Evolutionary conservation across 495 filamentous ascomycete species (phyloP).

Genomic region (Usnea hakonensis): DNA sequence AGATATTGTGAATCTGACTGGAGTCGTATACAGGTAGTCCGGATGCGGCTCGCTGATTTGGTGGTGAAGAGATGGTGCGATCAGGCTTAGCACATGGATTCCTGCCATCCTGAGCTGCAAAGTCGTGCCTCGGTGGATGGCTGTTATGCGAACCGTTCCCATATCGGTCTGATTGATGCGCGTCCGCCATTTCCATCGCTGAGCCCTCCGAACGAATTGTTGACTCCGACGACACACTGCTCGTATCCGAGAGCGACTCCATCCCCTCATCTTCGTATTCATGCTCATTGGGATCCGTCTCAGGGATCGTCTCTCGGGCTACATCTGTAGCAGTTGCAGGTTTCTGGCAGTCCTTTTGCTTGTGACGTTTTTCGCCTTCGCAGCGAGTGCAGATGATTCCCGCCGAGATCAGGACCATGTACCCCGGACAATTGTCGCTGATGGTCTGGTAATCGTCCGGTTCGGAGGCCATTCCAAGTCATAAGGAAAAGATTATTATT

Average conservation of each 20-base stretch:
- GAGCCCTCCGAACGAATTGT: not conserved
- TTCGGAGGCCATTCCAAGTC: conserved; percentile 2
- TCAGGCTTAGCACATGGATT: not conserved
- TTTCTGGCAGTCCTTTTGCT: not conserved
- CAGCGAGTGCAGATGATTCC: not conserved
- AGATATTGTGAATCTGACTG: not conserved
- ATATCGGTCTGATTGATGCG: not conserved
- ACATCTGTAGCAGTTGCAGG: not conserved
- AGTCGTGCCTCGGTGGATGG: not conserved
- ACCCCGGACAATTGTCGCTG: conserved; percentile 1
- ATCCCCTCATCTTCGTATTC: not conserved
- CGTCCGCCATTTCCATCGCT: not conserved
- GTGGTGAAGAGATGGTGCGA: not conserved
- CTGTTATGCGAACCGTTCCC: not conserved
- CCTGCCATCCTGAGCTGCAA: not conserved
- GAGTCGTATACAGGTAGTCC: not conserved
- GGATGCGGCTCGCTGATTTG: not conserved
- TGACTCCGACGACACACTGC: not conserved
- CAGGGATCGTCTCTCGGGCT: not conserved
- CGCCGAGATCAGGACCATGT: not conserved
- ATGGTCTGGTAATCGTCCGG: not conserved
- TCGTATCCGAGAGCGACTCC: not conserved
- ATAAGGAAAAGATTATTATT: not conserved
- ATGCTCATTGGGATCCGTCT: not conserved
- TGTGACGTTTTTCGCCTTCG: not conserved